Evolutionary conservation across 495 filamentous ascomycete genomes (phyloP).

Genomic region (Pyrenula massariospora): DNA sequence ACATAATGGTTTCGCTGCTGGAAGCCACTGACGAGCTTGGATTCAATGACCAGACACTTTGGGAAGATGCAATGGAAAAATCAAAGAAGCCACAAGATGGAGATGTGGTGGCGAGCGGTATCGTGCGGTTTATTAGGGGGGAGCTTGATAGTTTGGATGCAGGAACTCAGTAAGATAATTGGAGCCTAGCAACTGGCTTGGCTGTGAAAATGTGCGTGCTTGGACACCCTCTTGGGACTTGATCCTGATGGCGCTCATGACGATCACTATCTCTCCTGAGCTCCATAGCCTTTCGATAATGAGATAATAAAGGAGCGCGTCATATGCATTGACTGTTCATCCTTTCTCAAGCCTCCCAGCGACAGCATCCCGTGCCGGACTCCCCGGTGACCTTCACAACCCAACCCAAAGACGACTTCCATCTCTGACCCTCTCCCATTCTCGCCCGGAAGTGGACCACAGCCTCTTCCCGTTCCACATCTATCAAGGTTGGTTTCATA

Average conservation of each 20-base stretch:
- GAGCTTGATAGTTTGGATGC: neutral
- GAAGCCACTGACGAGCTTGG: neutral
- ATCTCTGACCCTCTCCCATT: no score
- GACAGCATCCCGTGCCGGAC: no score
- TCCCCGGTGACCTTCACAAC: no score
- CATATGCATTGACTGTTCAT: no score
- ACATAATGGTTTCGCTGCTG: neutral
- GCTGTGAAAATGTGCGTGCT: neutral
- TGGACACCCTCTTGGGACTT: neutral
- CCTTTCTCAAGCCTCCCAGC: no score
- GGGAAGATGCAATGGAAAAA: slow-evolving; percentile 12
- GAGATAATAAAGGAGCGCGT: no score
- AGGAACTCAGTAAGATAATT: neutral
- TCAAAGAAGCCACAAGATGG: neutral
- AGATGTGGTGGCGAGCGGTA: neutral
- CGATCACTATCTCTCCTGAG: neutral
- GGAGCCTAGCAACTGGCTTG: neutral
- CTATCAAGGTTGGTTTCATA: no score
- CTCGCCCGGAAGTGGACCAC: no score
- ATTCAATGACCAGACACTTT: neutral
- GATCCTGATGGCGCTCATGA: neutral
- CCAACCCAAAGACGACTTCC: no score
- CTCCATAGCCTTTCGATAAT: neutral
- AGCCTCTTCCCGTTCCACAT: no score
- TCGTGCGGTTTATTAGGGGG: neutral